Conservation (phyloP, 371 early-diverging fungal species). For the Chytridiales sp. region DNA sequence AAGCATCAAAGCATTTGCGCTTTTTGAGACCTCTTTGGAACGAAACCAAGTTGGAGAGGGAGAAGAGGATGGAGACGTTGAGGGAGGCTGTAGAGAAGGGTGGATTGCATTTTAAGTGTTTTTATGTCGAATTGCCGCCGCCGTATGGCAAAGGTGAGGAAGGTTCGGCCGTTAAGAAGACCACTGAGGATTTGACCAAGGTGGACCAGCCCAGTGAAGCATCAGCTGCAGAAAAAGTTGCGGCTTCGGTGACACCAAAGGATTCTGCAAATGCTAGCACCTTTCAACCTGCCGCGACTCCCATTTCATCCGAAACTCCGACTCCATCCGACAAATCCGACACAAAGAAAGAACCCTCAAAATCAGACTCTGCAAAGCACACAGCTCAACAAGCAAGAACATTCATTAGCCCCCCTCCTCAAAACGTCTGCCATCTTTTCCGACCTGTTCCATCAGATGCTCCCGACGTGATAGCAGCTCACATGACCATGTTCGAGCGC, state of each 20-base stretch:
- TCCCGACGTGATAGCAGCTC: slow-evolving; percentile 41
- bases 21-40: slow-evolving; percentile 51
- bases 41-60: slow-evolving; percentile 24
- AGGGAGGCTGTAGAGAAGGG: slow-evolving; percentile 19
- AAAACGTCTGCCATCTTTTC: slow-evolving; percentile 25
- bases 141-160: not conserved
- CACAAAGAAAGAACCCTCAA: not conserved
- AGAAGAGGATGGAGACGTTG: slow-evolving; percentile 26
- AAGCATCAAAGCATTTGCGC: slow-evolving; percentile 37
- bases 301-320: not conserved
- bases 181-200: not conserved
- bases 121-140: slow-evolving; percentile 29
- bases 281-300: not conserved
- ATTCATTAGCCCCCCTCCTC: slow-evolving; percentile 38
- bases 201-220: not conserved
- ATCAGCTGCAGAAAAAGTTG: slow-evolving; percentile 2
- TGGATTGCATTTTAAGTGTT: slow-evolving; percentile 31
- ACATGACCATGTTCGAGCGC: slow-evolving; percentile 43
- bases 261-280: too few species aligned
- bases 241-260: slow-evolving; percentile 4
- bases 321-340: not conserved
- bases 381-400: slow-evolving; percentile 14
- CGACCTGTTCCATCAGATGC: slow-evolving; percentile 22
- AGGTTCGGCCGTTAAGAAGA: not conserved
- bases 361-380: not conserved